These are phyloP conservation scores for Euptelea pleiosperma DNA, from an alignment of 164 flowering plant species.

Conservation along the genomic window DNA sequence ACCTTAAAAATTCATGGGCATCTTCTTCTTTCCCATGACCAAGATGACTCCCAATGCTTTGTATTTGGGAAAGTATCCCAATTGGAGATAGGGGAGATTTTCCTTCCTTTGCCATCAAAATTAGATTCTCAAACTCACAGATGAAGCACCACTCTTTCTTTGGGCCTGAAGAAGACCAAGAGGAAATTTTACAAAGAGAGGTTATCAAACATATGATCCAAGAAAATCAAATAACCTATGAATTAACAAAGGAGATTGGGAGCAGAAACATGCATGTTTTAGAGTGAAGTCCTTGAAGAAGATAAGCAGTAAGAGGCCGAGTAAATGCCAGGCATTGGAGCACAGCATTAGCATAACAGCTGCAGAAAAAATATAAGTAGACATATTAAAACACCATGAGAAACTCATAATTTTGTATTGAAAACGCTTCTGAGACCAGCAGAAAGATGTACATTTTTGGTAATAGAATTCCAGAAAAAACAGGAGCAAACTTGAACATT, in stretches of 20 bases:
- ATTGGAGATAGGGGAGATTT: constrained; percentile 66
- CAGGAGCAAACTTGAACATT: too few relatives aligned
- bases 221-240: neutral
- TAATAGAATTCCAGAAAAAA: constrained; percentile 5
- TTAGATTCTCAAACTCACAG: constrained; percentile 78
- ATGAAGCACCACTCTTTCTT: constrained; percentile 82
- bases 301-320: constrained; percentile 83
- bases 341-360: constrained; percentile 96
- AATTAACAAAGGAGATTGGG: constrained; percentile 5
- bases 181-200: neutral
- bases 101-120: constrained; percentile 64
- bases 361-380: constrained; percentile 33
- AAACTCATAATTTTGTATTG: neutral
- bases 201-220: neutral
- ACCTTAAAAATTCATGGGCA: constrained; percentile 97
- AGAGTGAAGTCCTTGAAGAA: constrained; percentile 76
- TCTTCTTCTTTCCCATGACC: constrained; percentile 81
- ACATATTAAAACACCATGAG: constrained; percentile 3
- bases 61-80: constrained; percentile 61
- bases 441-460: neutral
- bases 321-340: constrained; percentile 95
- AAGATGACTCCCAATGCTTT: constrained; percentile 56
- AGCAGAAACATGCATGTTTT: constrained; percentile 58
- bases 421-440: neutral
- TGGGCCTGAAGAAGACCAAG: constrained; percentile 41